A percentile compares a stretch with the other conserved stretches of the same genome.
These are phyloP conservation scores for Globisporangium ultimum DNA, from an alignment of 352 stramenopile species.

Conservation along the genomic window DNA sequence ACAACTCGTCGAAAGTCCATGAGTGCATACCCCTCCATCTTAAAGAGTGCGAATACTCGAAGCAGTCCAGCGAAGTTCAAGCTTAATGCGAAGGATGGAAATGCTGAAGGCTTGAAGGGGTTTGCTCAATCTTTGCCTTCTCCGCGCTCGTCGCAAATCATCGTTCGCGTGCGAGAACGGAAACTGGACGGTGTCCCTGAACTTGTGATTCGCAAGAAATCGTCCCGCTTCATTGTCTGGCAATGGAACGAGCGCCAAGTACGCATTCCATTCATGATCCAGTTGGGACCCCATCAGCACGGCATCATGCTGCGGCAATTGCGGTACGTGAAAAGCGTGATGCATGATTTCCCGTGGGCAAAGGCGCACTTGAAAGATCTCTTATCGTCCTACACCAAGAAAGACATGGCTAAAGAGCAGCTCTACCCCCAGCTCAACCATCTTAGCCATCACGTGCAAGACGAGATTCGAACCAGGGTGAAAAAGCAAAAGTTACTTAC, in stretches of 20 bases:
- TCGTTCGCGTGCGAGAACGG: constrained; percentile 51
- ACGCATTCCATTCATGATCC: constrained; percentile 44
- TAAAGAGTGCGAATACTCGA: constrained; percentile 1
- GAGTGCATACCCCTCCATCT: constrained; percentile 26
- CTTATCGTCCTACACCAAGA: constrained; percentile 66
- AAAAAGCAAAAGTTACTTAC: constrained; percentile 46
- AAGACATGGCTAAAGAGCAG: constrained; percentile 70
- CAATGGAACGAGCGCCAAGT: constrained; percentile 61
- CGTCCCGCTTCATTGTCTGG: constrained; percentile 45
- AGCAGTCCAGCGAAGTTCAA: constrained; percentile 14
- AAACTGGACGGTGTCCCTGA: constrained; percentile 45
- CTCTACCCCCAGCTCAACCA: constrained; percentile 74
- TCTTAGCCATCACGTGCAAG: constrained; percentile 65
- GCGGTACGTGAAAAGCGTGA: constrained; percentile 80
- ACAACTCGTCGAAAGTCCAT: constrained; percentile 53
- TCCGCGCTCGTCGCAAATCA: constrained; percentile 42
- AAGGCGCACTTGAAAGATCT: constrained; percentile 67
- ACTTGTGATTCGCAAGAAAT: constrained; percentile 62
- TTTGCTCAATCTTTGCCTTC: constrained; percentile 5
- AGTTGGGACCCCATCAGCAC: constrained; percentile 70
- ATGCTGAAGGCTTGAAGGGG: neutral
- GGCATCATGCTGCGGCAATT: constrained; percentile 77
- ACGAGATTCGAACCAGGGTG: constrained; percentile 37
- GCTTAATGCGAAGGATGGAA: neutral
- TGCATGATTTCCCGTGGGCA: constrained; percentile 82